phyloP scores from a whole-genome alignment of 2,329 filamentous ascomycete genomes.

The Fusarium aywerte region DNA sequence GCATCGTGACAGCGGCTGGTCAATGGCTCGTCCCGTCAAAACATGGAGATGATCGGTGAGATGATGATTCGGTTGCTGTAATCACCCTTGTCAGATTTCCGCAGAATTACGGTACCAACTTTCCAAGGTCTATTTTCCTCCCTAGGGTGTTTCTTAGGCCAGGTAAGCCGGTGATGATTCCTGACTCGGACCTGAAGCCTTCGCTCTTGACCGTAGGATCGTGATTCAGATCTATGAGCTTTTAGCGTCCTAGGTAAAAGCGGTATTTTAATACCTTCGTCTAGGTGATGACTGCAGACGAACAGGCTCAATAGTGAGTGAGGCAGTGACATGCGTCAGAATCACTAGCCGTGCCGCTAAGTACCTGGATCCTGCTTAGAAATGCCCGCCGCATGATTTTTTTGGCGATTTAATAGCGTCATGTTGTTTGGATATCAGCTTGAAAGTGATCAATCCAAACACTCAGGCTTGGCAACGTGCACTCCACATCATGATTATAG shows the following conservation, averaged over 20 bases:
- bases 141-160: conserved; percentile 1
- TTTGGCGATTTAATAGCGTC: neutral
- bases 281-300: conserved; percentile 32
- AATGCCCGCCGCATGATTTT: neutral
- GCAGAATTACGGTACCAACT: conserved; percentile 8
- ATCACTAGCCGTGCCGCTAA: conserved; percentile 9
- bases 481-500: conserved; percentile 24
- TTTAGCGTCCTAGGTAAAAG: neutral
- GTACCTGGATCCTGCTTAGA: conserved; percentile 5
- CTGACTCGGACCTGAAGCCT: conserved; percentile 16
- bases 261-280: neutral
- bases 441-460: neutral
- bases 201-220: neutral
- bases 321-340: conserved; percentile 22
- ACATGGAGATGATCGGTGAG: neutral
- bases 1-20: conserved; percentile 9
- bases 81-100: conserved; percentile 21
- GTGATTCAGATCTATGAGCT: neutral
- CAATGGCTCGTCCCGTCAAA: conserved; percentile 9
- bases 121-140: neutral
- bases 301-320: neutral
- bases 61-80: neutral
- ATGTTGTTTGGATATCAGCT: neutral
- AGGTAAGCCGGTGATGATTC: conserved; percentile 2
- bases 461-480: neutral